These are phyloP conservation scores for Spizellomyces punctatus DNA, from an alignment of 192 early-diverging fungal species.

Conservation along the genomic window DNA sequence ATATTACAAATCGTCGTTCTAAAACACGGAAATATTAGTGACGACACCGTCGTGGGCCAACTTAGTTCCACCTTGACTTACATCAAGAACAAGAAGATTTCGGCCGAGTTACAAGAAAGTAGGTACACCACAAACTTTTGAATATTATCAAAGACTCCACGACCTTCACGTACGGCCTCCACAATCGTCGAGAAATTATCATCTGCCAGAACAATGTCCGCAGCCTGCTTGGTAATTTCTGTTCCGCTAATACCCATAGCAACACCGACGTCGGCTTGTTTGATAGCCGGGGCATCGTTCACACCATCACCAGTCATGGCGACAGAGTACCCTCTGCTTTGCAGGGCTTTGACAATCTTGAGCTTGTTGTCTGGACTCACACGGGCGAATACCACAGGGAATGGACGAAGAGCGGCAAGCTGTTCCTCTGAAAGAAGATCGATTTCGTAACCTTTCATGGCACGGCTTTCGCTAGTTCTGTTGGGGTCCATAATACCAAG, in stretches of 20 bases:
- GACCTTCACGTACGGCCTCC: conserved; percentile 88
- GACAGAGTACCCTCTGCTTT: conserved; percentile 67
- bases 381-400: conserved; percentile 96
- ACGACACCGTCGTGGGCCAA: neutral
- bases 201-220: conserved; percentile 92
- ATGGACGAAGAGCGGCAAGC: conserved; percentile 75
- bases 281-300: conserved; percentile 93
- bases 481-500: conserved; percentile 78
- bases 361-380: conserved; percentile 96
- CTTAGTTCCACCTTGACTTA: conserved; percentile 30
- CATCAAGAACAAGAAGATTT: conserved; percentile 89
- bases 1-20: conserved; percentile 68
- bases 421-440: conserved; percentile 90
- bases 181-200: conserved; percentile 98
- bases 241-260: conserved; percentile 97
- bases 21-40: neutral
- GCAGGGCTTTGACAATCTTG: conserved; percentile 90
- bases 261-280: conserved; percentile 92
- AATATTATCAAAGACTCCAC: conserved; percentile 97
- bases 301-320: conserved; percentile 83
- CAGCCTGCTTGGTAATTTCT: conserved; percentile 98
- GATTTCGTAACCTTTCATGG: conserved; percentile 87
- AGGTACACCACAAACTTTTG: conserved; percentile 96
- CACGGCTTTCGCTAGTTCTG: conserved; percentile 57
- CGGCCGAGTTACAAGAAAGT: conserved; percentile 90